Evolutionary conservation across 148 eudicot genomes (phyloP).

Genomic region (Agrostemma githago): DNA sequence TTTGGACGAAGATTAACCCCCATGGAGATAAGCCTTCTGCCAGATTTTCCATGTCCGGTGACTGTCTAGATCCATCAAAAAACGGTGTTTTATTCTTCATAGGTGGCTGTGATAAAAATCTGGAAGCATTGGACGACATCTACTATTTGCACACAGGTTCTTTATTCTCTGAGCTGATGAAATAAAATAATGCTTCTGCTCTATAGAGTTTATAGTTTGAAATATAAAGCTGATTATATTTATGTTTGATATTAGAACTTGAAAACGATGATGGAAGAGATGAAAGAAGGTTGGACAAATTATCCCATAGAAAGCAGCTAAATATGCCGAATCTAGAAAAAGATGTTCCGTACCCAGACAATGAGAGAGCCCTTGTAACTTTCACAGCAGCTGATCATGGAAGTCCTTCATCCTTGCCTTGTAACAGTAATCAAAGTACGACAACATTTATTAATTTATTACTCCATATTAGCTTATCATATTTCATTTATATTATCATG

Average conservation of each 20-base stretch:
- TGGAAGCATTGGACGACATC: constrained; percentile 87
- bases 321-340: constrained; percentile 74
- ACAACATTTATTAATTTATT: neutral
- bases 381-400: constrained; percentile 32
- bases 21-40: constrained; percentile 81
- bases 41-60: constrained; percentile 92
- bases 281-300: constrained; percentile 63
- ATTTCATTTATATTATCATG: neutral
- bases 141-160: constrained; percentile 83
- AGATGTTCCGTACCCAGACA: constrained; percentile 23
- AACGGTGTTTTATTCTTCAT: constrained; percentile 65
- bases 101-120: constrained; percentile 84
- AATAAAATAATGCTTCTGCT: neutral
- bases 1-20: constrained; percentile 65
- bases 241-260: constrained; percentile 39
- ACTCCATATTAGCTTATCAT: neutral
- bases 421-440: constrained; percentile 43
- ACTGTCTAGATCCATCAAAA: constrained; percentile 73
- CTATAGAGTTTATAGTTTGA: neutral
- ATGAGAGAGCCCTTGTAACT: constrained; percentile 36
- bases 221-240: constrained; percentile 8
- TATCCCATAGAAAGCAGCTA: constrained; percentile 77
- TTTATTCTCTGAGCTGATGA: constrained; percentile 5
- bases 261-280: constrained; percentile 52
- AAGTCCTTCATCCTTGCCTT: constrained; percentile 35